phyloP scores from a whole-genome alignment of 106 monocot genomes.

The Chionographis japonica region DNA sequence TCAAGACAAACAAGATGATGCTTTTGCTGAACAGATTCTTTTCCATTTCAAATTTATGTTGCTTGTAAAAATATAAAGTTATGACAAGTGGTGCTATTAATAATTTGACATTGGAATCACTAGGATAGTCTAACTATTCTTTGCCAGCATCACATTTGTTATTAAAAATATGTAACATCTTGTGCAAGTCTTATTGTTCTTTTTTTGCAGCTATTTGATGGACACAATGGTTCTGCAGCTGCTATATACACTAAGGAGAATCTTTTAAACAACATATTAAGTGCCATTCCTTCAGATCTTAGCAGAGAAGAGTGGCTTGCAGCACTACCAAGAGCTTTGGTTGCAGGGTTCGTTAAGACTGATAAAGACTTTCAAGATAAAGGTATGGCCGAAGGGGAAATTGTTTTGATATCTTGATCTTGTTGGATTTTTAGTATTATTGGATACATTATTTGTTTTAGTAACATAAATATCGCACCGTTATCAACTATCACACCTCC shows the following conservation, averaged over 20 bases:
- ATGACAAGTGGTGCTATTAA: too few species aligned
- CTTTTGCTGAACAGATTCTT: not conserved
- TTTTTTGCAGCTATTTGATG: conserved; percentile 79
- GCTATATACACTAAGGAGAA: conserved; percentile 89
- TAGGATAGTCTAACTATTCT: too few species aligned
- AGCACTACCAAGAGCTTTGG: conserved; percentile 85
- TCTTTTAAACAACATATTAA: conserved; percentile 70
- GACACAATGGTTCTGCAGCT: conserved; percentile 86
- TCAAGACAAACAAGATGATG: too few species aligned
- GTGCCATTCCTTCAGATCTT: conserved; percentile 76
- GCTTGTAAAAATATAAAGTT: too few species aligned
- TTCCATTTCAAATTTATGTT: not conserved
- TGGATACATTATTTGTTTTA: too few species aligned
- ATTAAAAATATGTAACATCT: too few species aligned
- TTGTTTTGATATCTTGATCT: too few species aligned
- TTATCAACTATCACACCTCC: too few species aligned
- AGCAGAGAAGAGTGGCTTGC: conserved; percentile 83
- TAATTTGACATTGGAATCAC: too few species aligned
- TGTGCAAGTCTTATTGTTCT: not conserved
- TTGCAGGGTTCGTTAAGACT: conserved; percentile 94
- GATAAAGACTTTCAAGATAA: conserved; percentile 87
- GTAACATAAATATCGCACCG: too few species aligned
- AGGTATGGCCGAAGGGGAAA: conserved; percentile 36
- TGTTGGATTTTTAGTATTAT: too few species aligned
- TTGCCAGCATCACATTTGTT: not conserved